Conservation (phyloP, 2,329 filamentous ascomycete genomes). For the Leptodontidium sp. region DNA sequence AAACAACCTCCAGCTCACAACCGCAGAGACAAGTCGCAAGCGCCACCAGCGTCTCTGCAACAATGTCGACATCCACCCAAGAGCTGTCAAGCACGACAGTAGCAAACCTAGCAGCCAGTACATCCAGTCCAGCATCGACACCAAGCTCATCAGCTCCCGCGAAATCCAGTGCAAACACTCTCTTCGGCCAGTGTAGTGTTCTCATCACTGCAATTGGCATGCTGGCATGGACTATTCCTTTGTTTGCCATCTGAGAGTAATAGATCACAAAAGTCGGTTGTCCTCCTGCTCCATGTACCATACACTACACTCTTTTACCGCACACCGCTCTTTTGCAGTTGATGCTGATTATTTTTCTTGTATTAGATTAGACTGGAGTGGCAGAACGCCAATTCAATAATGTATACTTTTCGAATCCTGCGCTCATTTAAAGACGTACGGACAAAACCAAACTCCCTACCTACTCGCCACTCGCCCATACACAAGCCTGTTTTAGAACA, state of each 20-base stretch:
- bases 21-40: not conserved
- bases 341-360: not conserved
- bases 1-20: not conserved
- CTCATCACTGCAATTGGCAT: not conserved
- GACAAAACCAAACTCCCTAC: not conserved
- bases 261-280: constrained; percentile 9
- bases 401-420: constrained; percentile 3
- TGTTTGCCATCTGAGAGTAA: constrained; percentile 10
- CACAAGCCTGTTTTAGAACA: not conserved
- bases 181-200: not conserved
- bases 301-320: not conserved
- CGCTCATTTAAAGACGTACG: not conserved
- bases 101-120: not conserved
- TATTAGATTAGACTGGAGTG: constrained; percentile 1
- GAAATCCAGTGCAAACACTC: not conserved
- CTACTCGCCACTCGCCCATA: not conserved
- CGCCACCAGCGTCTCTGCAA: not conserved
- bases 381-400: constrained; percentile 4
- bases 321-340: not conserved
- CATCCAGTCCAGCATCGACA: not conserved
- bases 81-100: not conserved
- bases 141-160: constrained; percentile 7
- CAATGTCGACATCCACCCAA: not conserved
- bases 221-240: constrained; percentile 7
- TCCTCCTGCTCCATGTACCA: not conserved